Base-by-base conservation (phyloP, 1,139 yeast species). In the Candida sanyaensis region DNA sequence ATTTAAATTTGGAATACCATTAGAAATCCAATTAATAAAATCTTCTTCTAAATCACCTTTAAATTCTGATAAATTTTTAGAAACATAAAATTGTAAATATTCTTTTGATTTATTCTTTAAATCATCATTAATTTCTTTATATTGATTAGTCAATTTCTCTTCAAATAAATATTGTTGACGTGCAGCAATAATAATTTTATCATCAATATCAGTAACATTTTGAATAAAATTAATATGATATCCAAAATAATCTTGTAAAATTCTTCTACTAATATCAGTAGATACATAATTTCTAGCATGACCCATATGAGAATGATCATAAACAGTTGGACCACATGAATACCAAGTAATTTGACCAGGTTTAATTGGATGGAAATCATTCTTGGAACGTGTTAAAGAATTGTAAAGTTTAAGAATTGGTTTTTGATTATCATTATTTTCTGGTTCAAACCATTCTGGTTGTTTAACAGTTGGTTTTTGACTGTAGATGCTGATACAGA, bases 321-420 rank as follows among this genome's bases (percentile, higher is more conserved):
- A 93, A n/a, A 93, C 98, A 0, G 99, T 93, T 10, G 99, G 99
- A 5, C 99, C 99, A 77, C 99, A 93, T 48, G 92, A 88, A 71
- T 93, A 93, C 99, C 99, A 93, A 3, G 92, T 80, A 45, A 93
- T 86, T 51, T 80, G 82, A 51, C 82, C 80, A 1, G 77, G 75
- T 43, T 75, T 71, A 49, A 75, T 67, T 3, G 98, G 93, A 21
- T 82, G 66, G 59, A 93, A 92, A 46, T 77, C 88, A 36, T 83
- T 88, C 63, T 93, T 93, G 36, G 83, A 67, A 56, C 96, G 79
- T 9, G 98, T 93, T 57, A 93, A 75, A 9, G 96, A 83, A 71
- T 93, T 93, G 78, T 82, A 91, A 38, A 76, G 58, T 46, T 65
- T 66, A 50, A 76, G 64, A 34, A 47, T 51, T 23, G 70, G 67